A percentile compares a stretch with the other conserved stretches of the same genome.
Evolutionary conservation across 129 eudicot genomes (phyloP).

Genomic region (Kitagawia praeruptora): DNA sequence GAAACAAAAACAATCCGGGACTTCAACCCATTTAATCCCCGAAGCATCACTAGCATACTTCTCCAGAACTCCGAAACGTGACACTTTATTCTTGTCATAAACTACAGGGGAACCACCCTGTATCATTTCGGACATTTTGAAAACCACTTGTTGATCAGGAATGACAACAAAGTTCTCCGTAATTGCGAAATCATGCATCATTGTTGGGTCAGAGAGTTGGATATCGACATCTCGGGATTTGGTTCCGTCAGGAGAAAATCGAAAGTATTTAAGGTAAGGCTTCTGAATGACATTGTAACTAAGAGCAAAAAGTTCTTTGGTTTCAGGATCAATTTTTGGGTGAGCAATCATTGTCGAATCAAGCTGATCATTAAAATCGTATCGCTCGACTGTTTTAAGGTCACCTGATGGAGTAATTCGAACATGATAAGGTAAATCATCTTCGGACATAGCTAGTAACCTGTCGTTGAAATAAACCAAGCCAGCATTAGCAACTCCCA

Average conservation of each 20-base stretch:
- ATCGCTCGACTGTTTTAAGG: conserved; percentile 36
- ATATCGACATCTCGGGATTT: conserved; percentile 43
- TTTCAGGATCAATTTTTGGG: conserved; percentile 46
- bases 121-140: conserved; percentile 49
- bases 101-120: conserved; percentile 51
- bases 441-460: conserved; percentile 49
- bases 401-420: conserved; percentile 40
- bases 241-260: conserved; percentile 37
- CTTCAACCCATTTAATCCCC: conserved; percentile 48
- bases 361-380: conserved; percentile 26
- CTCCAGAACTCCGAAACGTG: conserved; percentile 40
- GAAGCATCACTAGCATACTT: conserved; percentile 42
- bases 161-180: conserved; percentile 51
- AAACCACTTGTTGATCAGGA: conserved; percentile 59
- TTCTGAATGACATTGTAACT: conserved; percentile 40
- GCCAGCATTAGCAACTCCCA: conserved; percentile 53
- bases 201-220: conserved; percentile 34
- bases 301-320: conserved; percentile 38
- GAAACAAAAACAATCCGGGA: conserved; percentile 49
- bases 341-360: conserved; percentile 47
- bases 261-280: conserved; percentile 43
- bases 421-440: conserved; percentile 45
- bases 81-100: conserved; percentile 40
- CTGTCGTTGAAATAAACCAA: conserved; percentile 42
- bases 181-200: conserved; percentile 58